Evolutionary conservation across 805 yeast species (phyloP), one percentile per base, ranked within the genome.

Genomic region (Cyberlindnera galapagoensis): DNA sequence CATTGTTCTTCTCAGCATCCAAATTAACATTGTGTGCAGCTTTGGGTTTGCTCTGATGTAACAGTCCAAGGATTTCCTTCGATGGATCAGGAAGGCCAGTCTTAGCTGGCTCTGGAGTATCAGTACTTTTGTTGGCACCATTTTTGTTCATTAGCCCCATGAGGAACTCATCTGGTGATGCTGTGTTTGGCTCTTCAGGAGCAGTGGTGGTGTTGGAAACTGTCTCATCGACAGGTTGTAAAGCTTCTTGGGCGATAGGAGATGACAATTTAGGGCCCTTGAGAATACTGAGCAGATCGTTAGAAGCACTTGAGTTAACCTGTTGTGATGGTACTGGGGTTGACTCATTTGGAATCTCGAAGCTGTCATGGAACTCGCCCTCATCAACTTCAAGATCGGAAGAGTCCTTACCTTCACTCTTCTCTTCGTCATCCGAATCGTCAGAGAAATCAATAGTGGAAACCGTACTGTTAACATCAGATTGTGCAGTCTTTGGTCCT

Each of bases 361-460:
- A 25, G 9, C 26, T 22, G n/a, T 32, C 36, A 18, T 25, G n/a
- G 12, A 21, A 18, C 18, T 27, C 26, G 3, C 31, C 35, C 4
- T 32, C 31, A 13, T 26, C 33, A 9, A 26, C 36, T 10, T 40
- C 40, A 9, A 23, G 25, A n/a, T 33, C 25, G 4, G 25, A 24
- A 15, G 18, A 30, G 14, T 21, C 33, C 7, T 38, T 31, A 16
- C 21, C 25, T 15, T 27, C 29, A 8, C 20, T 34, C 3, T 29
- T 26, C 26, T 25, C 26, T 14, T 31, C 32, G 8, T 18, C 31
- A 9, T 43, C 43, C 12, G 36, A 41, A 24, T 39, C 38, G 25
- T 42, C 46, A 11, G 52, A 45, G 21, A 47, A 45, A 19, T 43
- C 34, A 13, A 40, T 42, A 0, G 50, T 46, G 1, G 49, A 47